phyloP scores from a whole-genome alignment of 164 flowering plant species.

The Piper betle region DNA sequence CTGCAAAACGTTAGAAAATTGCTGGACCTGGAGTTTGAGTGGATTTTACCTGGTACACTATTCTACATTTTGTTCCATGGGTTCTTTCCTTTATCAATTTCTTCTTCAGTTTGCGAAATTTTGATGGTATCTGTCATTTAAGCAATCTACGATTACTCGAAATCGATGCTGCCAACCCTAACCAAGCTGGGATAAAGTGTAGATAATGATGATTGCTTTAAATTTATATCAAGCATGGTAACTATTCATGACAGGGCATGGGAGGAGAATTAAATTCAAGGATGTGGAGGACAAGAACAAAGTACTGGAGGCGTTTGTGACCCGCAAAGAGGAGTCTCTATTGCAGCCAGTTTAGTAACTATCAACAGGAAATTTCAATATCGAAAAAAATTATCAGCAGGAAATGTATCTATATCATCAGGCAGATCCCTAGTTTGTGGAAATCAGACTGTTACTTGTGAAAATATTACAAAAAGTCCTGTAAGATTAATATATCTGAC shows the following conservation, averaged over 20 bases:
- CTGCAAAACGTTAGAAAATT: slow-evolving; percentile 20
- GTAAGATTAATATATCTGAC: too few relatives aligned
- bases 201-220: too few relatives aligned
- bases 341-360: not conserved
- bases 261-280: slow-evolving; percentile 30
- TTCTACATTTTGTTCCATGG: not conserved
- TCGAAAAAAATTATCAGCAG: too few relatives aligned
- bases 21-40: slow-evolving; percentile 24
- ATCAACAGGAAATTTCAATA: too few relatives aligned
- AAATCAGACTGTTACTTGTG: not conserved
- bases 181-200: too few relatives aligned
- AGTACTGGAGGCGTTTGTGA: slow-evolving; percentile 22
- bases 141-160: too few relatives aligned
- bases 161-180: too few relatives aligned
- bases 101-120: not conserved
- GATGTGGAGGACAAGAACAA: slow-evolving; percentile 26
- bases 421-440: not conserved
- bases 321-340: slow-evolving; percentile 8
- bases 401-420: too few relatives aligned
- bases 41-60: slow-evolving; percentile 31
- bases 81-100: not conserved
- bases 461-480: not conserved
- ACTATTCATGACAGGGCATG: slow-evolving; percentile 29
- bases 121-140: too few relatives aligned
- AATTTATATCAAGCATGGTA: not conserved